A percentile compares a stretch with the other conserved stretches of the same genome.
phyloP scores from a whole-genome alignment of 139 green algal genomes.

The Volvox reticuliferus region DNA sequence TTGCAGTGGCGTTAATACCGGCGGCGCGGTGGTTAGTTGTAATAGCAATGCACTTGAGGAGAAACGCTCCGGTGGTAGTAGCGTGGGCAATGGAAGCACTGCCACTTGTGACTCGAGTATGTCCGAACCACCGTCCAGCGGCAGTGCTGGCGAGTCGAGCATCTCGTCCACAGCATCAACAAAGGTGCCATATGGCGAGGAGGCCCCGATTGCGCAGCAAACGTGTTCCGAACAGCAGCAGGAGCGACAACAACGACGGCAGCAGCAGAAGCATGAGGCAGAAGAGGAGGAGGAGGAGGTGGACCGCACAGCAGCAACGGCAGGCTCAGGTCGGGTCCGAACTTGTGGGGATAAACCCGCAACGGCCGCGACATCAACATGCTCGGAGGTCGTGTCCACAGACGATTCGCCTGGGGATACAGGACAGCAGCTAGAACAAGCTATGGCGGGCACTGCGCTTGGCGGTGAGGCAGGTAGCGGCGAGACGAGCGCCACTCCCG shows the following conservation, averaged over 20 bases:
- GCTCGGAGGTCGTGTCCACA: too few relatives aligned
- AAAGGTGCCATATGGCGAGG: too few relatives aligned
- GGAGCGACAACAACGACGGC: background rate
- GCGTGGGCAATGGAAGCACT: conserved; percentile 13
- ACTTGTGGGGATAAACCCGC: too few relatives aligned
- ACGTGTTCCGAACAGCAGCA: background rate
- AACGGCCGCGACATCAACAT: too few relatives aligned
- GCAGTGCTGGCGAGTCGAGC: background rate
- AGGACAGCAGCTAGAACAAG: too few relatives aligned
- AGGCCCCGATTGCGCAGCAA: background rate
- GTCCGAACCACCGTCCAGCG: background rate
- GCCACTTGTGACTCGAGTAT: background rate
- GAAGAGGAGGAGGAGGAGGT: too few relatives aligned
- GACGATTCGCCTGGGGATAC: too few relatives aligned
- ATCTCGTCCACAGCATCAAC: background rate
- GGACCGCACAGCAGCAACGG: too few relatives aligned
- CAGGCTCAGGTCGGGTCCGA: too few relatives aligned
- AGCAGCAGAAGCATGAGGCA: background rate
- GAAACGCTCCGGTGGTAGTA: background rate
- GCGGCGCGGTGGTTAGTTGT: background rate
- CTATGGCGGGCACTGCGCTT: too few relatives aligned
- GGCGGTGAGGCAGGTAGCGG: too few relatives aligned
- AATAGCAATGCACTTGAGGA: background rate
- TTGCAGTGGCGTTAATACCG: background rate
- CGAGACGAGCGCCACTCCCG: too few relatives aligned